Percentiles rank a stretch among this genome's conserved stretches.
Evolutionary conservation across 192 early-diverging fungal genomes (phyloP).

Genomic region (Gigaspora rosea): DNA sequence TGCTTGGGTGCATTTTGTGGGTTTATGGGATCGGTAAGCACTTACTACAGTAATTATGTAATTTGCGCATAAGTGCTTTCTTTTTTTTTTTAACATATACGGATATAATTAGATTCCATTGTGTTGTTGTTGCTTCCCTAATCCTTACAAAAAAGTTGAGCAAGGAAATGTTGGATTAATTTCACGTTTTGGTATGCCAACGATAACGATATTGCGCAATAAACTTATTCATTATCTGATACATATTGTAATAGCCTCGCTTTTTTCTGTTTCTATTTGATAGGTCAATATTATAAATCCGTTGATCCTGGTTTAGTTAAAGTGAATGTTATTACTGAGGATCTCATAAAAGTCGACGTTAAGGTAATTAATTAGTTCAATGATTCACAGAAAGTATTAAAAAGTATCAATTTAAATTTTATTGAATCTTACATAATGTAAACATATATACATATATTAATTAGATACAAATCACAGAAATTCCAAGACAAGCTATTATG

Average conservation of each 20-base stretch:
- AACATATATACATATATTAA: no score
- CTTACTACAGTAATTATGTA: not conserved
- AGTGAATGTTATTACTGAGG: conserved; percentile 56
- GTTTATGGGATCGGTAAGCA: conserved; percentile 43
- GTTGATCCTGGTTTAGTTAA: conserved; percentile 60
- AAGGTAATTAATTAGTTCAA: conserved; percentile 29
- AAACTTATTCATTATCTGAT: not conserved
- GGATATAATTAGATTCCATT: conserved; percentile 42
- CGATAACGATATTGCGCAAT: conserved; percentile 46
- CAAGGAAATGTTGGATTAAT: conserved; percentile 75
- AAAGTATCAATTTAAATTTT: no score
- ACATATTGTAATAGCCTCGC: not conserved
- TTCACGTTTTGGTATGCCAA: conserved; percentile 64
- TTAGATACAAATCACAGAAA: conserved; percentile 51
- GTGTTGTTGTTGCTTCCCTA: conserved; percentile 55
- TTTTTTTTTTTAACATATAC: no score
- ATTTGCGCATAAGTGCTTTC: no score
- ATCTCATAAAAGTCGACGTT: conserved; percentile 48
- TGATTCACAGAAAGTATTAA: no score
- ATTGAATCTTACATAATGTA: no score
- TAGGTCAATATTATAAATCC: conserved; percentile 39
- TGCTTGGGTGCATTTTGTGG: conserved; percentile 44
- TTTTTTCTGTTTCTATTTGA: not conserved
- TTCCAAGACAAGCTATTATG: conserved; percentile 75
- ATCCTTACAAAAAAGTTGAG: conserved; percentile 66